Conservation (phyloP, 495 filamentous ascomycete species). For the Trichoderma reesei region DNA sequence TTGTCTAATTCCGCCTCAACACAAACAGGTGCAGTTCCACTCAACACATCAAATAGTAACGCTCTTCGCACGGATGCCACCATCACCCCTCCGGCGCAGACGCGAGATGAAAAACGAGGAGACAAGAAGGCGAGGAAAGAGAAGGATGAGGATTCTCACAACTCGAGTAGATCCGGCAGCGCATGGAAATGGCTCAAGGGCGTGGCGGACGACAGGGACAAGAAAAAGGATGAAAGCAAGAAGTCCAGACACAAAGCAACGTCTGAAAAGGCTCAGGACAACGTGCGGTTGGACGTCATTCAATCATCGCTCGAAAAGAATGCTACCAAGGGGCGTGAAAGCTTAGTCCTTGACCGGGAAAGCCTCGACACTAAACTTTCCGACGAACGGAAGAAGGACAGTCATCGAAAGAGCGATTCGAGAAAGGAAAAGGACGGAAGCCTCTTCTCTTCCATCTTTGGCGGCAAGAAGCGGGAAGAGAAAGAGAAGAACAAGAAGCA, state of each 20-base stretch:
- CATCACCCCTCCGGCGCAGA: slow-evolving; percentile 67
- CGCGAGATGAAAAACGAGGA: slow-evolving; percentile 46
- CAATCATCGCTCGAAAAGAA: slow-evolving; percentile 66
- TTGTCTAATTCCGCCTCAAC: neutral
- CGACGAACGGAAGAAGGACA: slow-evolving; percentile 79
- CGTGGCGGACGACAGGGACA: slow-evolving; percentile 33
- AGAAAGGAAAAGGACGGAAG: slow-evolving; percentile 80
- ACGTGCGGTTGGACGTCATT: slow-evolving; percentile 68
- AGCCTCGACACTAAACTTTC: slow-evolving; percentile 59
- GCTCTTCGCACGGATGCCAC: slow-evolving; percentile 61
- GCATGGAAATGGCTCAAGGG: slow-evolving; percentile 58
- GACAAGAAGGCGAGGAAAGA: slow-evolving; percentile 59
- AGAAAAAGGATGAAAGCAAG: slow-evolving; percentile 44
- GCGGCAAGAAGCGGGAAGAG: slow-evolving; percentile 65
- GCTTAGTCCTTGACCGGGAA: slow-evolving; percentile 70
- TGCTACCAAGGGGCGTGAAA: slow-evolving; percentile 63
- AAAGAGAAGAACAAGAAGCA: slow-evolving; percentile 59
- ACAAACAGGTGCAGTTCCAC: neutral
- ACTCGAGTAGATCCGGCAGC: slow-evolving; percentile 53
- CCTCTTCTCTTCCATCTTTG: slow-evolving; percentile 83
- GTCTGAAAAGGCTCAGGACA: slow-evolving; percentile 55
- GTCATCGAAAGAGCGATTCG: slow-evolving; percentile 59
- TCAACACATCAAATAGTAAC: slow-evolving; percentile 29
- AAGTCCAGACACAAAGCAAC: slow-evolving; percentile 44
- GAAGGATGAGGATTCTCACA: slow-evolving; percentile 42